Evolutionary conservation across 352 stramenopile genomes (phyloP).

Genomic region (Globisporangium spinosum): DNA sequence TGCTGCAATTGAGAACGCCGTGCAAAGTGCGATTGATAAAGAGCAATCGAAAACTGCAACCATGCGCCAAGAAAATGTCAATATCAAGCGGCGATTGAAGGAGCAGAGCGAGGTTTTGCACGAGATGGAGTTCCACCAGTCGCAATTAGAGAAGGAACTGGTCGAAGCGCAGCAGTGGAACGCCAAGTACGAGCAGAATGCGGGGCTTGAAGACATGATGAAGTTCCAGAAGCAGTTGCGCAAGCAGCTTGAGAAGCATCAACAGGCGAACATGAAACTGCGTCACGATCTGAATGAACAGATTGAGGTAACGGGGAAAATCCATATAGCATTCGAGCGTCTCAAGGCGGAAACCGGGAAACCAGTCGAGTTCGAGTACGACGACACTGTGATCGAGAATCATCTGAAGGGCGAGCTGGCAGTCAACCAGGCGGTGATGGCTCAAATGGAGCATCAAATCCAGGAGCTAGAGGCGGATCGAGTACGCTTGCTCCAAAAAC

Average conservation of each 20-base stretch:
- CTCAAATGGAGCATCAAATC: constrained; percentile 61
- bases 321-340: constrained; percentile 52
- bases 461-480: constrained; percentile 62
- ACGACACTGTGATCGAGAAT: constrained; percentile 50
- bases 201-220: constrained; percentile 70
- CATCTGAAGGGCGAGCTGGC: constrained; percentile 55
- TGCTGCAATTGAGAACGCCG: constrained; percentile 26
- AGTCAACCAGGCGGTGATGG: constrained; percentile 48
- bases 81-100: constrained; percentile 41
- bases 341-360: constrained; percentile 57
- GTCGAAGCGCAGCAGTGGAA: constrained; percentile 61
- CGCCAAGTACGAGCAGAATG: constrained; percentile 57
- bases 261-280: constrained; percentile 53
- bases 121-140: constrained; percentile 53
- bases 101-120: constrained; percentile 45
- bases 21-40: constrained; percentile 31
- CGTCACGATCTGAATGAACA: constrained; percentile 59
- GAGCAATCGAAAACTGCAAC: constrained; percentile 28
- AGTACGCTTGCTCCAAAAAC: constrained; percentile 47
- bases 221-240: constrained; percentile 71
- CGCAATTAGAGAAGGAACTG: constrained; percentile 55
- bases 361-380: constrained; percentile 46
- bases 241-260: constrained; percentile 55
- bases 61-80: constrained; percentile 32
- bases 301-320: constrained; percentile 50